These are phyloP conservation scores for Eucalyptus coolabah DNA, from an alignment of 345 rosid genomes.

Conservation along the genomic window DNA sequence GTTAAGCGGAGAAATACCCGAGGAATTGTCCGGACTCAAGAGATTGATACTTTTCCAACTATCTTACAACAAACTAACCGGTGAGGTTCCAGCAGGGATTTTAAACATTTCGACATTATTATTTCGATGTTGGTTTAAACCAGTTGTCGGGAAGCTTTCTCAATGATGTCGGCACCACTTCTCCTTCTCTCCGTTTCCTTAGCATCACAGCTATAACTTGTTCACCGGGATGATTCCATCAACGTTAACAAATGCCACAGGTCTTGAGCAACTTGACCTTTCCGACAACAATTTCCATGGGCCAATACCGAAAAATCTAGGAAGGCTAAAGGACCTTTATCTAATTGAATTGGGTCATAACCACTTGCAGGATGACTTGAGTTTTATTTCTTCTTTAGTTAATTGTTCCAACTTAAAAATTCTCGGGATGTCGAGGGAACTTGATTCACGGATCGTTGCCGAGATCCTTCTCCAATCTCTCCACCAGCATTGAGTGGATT, in stretches of 20 bases:
- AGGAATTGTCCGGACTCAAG: too few species aligned
- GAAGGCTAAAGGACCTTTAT: background rate
- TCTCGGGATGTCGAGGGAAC: accelerated
- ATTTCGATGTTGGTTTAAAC: accelerated
- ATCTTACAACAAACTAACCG: background rate
- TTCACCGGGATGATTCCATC: background rate
- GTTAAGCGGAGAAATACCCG: accelerated
- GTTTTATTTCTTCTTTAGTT: background rate
- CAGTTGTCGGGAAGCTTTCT: background rate
- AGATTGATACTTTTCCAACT: accelerated
- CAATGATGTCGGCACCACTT: accelerated
- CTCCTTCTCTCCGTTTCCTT: accelerated
- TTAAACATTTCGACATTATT: too few species aligned
- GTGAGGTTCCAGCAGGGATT: background rate
- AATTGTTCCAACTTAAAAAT: accelerated
- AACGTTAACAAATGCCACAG: background rate
- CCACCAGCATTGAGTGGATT: accelerated
- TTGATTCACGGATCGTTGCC: too few species aligned
- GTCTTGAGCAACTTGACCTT: accelerated
- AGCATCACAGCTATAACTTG: accelerated
- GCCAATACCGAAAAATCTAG: background rate
- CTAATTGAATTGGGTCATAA: accelerated
- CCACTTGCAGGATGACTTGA: background rate
- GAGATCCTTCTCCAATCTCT: too few species aligned
- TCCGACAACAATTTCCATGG: accelerated